These are phyloP conservation scores for Tolypocladium ophioglossoides DNA, from an alignment of 2,329 filamentous ascomycete genomes.

Conservation along the genomic window DNA sequence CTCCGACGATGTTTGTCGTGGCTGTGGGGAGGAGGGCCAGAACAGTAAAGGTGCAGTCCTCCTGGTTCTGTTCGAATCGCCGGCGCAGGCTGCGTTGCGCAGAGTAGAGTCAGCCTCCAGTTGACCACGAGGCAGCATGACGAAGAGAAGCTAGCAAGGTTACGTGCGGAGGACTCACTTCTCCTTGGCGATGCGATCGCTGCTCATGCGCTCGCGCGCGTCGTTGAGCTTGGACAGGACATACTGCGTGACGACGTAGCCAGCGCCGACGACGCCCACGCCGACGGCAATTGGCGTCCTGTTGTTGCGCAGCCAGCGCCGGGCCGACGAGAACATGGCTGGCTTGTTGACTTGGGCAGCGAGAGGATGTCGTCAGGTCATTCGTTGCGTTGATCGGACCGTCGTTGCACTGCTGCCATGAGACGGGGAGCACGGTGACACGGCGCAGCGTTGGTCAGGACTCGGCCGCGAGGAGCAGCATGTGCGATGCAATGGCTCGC, in stretches of 20 bases:
- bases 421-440: not conserved
- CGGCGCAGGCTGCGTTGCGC: slow-evolving; percentile 64
- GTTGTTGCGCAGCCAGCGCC: slow-evolving; percentile 88
- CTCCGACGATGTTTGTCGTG: slow-evolving; percentile 77
- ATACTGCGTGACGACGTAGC: slow-evolving; percentile 90
- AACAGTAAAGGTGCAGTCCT: slow-evolving; percentile 96
- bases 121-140: not conserved
- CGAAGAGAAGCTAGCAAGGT: no score
- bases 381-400: not conserved
- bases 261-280: slow-evolving; percentile 75
- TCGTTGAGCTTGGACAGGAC: slow-evolving; percentile 83
- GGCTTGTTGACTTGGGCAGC: slow-evolving; percentile 1
- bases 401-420: not conserved
- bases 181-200: slow-evolving; percentile 89
- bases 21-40: slow-evolving; percentile 90
- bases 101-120: not conserved
- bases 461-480: not conserved
- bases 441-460: not conserved
- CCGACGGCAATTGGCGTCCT: slow-evolving; percentile 82
- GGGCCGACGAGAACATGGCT: slow-evolving; percentile 57
- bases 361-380: not conserved
- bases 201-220: slow-evolving; percentile 91
- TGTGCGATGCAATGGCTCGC: not conserved
- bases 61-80: slow-evolving; percentile 97
- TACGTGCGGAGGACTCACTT: slow-evolving; percentile 52